Conservation (phyloP, 2,329 filamentous ascomycete genomes). For the Exutisphaerella laricina region DNA sequence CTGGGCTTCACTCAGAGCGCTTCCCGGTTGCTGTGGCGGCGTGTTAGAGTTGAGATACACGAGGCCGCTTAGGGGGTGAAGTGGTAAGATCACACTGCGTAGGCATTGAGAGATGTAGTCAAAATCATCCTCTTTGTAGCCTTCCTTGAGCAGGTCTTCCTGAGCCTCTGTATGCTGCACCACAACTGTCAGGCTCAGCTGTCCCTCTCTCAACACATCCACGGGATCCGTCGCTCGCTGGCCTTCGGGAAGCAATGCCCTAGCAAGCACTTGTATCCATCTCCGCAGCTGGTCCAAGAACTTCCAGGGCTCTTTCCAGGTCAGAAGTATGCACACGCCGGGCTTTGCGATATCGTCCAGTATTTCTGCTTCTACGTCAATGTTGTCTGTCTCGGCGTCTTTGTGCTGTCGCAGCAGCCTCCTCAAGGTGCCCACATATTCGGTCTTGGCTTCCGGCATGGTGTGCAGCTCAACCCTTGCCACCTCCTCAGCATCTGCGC, state of each 20-base stretch:
- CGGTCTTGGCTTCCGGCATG: conserved; percentile 27
- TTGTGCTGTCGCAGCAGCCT: conserved; percentile 22
- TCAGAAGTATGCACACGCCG: conserved; percentile 73
- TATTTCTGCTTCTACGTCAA: conserved; percentile 6
- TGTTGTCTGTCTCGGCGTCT: conserved; percentile 7
- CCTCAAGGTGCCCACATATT: conserved; percentile 27
- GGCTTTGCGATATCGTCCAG: conserved; percentile 13
- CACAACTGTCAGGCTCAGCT: conserved; percentile 88
- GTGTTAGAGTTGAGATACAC: conserved; percentile 37
- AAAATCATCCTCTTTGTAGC: conserved; percentile 95
- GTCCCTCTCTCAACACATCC: conserved; percentile 79
- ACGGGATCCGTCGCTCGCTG: conserved; percentile 55
- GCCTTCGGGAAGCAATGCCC: conserved; percentile 69
- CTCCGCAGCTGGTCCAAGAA: conserved; percentile 85
- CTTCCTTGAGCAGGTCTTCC: conserved; percentile 80
- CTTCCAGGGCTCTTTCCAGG: conserved; percentile 89
- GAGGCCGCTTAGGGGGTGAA: conserved; percentile 52
- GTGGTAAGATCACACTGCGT: conserved; percentile 76
- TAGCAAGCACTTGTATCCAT: conserved; percentile 78
- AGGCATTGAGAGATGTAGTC: conserved; percentile 93
- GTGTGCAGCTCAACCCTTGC: conserved; percentile 31
- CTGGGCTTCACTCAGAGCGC: conserved; percentile 42
- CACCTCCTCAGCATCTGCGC: conserved; percentile 31
- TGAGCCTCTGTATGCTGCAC: conserved; percentile 94
- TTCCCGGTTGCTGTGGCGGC: conserved; percentile 33